Percentiles rank a stretch among this genome's conserved stretches.
Evolutionary conservation across 305 asterid species (phyloP).

Genomic region (Fraxinus ornus): DNA sequence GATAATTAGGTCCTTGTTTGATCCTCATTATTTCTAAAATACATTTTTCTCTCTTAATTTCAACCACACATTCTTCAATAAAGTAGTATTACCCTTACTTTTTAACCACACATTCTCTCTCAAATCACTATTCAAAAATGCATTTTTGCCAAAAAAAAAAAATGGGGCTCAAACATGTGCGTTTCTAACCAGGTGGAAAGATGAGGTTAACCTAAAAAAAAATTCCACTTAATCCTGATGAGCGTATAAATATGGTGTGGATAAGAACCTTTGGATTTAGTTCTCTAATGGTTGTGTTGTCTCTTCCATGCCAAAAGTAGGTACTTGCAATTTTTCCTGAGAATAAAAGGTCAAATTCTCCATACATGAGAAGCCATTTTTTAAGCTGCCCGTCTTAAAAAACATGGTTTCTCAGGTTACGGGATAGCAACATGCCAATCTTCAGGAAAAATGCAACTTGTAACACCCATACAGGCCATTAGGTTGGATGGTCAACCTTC

Average conservation of each 20-base stretch:
- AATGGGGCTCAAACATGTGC: background rate
- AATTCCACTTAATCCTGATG: conserved; percentile 14
- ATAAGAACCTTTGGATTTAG: conserved; percentile 87
- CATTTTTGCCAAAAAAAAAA: background rate
- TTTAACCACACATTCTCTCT: background rate
- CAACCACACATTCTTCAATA: background rate
- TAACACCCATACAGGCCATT: background rate
- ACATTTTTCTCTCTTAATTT: background rate
- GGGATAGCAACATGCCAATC: conserved; percentile 18
- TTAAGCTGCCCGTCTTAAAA: conserved; percentile 19
- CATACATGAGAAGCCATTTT: conserved; percentile 14
- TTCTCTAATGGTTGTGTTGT: conserved; percentile 59
- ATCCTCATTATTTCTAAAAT: background rate
- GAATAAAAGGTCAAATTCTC: conserved; percentile 23
- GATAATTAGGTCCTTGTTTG: background rate
- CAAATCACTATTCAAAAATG: background rate
- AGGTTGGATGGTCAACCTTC: background rate
- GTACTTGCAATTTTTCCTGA: conserved; percentile 70
- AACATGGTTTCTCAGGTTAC: conserved; percentile 17
- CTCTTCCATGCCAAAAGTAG: conserved; percentile 98
- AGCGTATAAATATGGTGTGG: conserved; percentile 16
- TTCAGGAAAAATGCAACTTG: conserved; percentile 5
- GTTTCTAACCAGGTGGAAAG: conserved; percentile 10
- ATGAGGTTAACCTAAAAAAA: background rate
- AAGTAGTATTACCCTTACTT: background rate